phyloP scores from a whole-genome alignment of 2,329 filamentous ascomycete species.

The Colletotrichum simmondsii region DNA sequence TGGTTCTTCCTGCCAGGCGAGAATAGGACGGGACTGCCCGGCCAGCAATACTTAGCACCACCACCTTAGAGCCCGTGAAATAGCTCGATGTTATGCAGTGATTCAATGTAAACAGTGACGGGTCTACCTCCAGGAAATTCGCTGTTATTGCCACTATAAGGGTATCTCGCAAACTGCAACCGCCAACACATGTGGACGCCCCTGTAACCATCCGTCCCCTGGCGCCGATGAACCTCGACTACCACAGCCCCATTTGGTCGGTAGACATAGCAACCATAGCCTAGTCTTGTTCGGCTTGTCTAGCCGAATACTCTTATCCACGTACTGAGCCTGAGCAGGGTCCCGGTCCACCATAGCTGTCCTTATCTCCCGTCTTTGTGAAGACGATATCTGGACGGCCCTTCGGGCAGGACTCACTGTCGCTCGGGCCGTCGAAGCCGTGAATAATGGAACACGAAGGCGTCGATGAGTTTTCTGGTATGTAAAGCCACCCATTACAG shows the following conservation, averaged over 20 bases:
- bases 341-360: conserved; percentile 28
- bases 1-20: too few relatives aligned
- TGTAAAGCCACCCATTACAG: conserved; percentile 37
- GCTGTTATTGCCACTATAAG: neutral
- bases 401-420: conserved; percentile 24
- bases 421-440: conserved; percentile 27
- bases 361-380: neutral
- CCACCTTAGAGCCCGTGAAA: too few relatives aligned
- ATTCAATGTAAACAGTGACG: neutral
- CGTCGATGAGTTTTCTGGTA: neutral
- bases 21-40: too few relatives aligned
- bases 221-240: neutral
- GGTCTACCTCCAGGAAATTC: neutral
- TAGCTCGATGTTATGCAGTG: too few relatives aligned
- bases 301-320: neutral
- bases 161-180: neutral
- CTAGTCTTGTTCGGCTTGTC: neutral
- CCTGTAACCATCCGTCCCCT: neutral
- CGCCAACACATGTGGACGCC: neutral
- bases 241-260: neutral
- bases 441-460: conserved; percentile 34
- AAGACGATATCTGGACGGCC: conserved; percentile 35
- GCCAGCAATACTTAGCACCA: too few relatives aligned
- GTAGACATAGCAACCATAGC: too few relatives aligned
- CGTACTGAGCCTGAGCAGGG: conserved; percentile 28